These are phyloP conservation scores for Flaveria sonorensis DNA, from an alignment of 129 eudicot genomes.

Conservation along the genomic window DNA sequence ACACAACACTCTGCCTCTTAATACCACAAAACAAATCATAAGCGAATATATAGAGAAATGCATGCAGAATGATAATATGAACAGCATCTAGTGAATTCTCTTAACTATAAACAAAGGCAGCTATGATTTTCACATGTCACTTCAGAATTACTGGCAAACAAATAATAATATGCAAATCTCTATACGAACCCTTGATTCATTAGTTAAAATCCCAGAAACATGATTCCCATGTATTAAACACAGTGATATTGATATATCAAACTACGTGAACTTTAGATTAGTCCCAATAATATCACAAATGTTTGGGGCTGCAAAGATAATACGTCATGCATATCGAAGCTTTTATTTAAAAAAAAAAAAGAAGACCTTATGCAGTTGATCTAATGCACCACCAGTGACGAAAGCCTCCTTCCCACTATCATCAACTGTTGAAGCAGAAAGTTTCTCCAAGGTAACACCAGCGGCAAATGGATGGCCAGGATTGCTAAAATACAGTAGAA, in stretches of 20 bases:
- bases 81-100: neutral
- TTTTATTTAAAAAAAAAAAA: constrained; percentile 10
- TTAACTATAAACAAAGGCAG: neutral
- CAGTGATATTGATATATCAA: constrained; percentile 7
- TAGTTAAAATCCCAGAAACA: constrained; percentile 8
- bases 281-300: neutral
- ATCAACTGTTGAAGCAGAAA: constrained; percentile 87
- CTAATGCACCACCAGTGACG: constrained; percentile 92
- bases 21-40: neutral
- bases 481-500: constrained; percentile 59
- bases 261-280: constrained; percentile 10
- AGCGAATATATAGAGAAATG: neutral
- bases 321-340: constrained; percentile 24
- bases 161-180: constrained; percentile 5
- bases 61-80: constrained; percentile 8
- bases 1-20: neutral
- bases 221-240: neutral
- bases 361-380: constrained; percentile 81
- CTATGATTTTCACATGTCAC: neutral
- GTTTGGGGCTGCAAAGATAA: constrained; percentile 2
- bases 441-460: constrained; percentile 86
- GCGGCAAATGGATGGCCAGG: constrained; percentile 96
- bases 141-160: neutral
- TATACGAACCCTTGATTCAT: neutral
- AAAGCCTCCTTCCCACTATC: constrained; percentile 90